A percentile compares a stretch with the other conserved stretches of the same genome.
Conservation (phyloP, 805 yeast genomes). For the Kluyveromyces dobzhanskii region DNA sequence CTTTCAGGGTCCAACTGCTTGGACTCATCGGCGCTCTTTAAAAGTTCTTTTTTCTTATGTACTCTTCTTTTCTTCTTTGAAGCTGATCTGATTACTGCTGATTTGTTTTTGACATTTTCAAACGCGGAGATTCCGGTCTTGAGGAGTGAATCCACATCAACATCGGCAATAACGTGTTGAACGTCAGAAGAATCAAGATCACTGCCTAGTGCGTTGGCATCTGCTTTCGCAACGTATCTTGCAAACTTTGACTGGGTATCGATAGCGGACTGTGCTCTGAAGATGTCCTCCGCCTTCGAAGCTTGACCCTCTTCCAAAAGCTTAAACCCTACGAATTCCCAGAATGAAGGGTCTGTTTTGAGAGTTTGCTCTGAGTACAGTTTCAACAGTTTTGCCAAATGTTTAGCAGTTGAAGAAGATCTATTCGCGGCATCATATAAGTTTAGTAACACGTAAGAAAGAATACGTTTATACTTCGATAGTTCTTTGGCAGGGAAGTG, state of each 20-base stretch:
- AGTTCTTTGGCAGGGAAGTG: slow-evolving; percentile 2
- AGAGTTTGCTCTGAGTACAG: slow-evolving; percentile 2
- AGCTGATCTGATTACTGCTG: background rate
- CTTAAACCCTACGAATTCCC: slow-evolving; percentile 26
- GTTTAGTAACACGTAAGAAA: slow-evolving; percentile 19
- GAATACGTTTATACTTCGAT: slow-evolving; percentile 5
- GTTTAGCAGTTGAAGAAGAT: slow-evolving; percentile 12
- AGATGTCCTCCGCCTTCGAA: slow-evolving; percentile 12
- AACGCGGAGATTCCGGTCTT: slow-evolving; percentile 15
- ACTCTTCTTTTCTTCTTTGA: slow-evolving; percentile 27
- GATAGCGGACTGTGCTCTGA: slow-evolving; percentile 4
- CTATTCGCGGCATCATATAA: slow-evolving; percentile 19
- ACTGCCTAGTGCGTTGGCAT: background rate
- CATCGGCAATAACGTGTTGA: slow-evolving; percentile 11
- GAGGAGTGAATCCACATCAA: slow-evolving; percentile 19
- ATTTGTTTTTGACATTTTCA: slow-evolving; percentile 6
- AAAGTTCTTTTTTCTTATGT: slow-evolving; percentile 29
- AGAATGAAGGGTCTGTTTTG: slow-evolving; percentile 13
- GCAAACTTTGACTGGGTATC: background rate
- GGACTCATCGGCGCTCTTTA: slow-evolving; percentile 34
- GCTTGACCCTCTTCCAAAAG: slow-evolving; percentile 15
- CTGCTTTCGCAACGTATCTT: background rate
- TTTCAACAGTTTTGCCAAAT: slow-evolving; percentile 12
- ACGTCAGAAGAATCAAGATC: slow-evolving; percentile 11
- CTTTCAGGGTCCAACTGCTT: slow-evolving; percentile 58